These are phyloP conservation scores for Barnettozyma californica DNA, from an alignment of 805 yeast species.

Conservation along the genomic window DNA sequence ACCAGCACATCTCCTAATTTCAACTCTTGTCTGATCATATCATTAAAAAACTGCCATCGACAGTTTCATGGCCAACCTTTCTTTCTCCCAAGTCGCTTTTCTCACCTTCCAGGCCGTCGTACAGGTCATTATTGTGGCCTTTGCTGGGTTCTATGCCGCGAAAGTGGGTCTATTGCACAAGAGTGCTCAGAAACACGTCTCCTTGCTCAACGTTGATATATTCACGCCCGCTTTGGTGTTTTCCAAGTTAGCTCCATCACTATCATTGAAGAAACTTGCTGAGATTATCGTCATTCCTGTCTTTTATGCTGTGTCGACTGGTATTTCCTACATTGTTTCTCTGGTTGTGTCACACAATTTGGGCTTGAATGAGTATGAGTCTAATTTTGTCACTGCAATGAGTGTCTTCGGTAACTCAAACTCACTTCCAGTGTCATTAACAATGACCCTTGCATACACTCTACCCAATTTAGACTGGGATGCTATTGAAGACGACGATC, in stretches of 20 bases:
- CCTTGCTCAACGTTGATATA: slow-evolving; percentile 77
- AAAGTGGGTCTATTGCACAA: slow-evolving; percentile 62
- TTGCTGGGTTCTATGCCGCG: slow-evolving; percentile 85
- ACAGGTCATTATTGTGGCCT: slow-evolving; percentile 81
- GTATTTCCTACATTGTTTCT: slow-evolving; percentile 65
- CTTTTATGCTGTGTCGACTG: slow-evolving; percentile 77
- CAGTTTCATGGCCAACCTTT: slow-evolving; percentile 11
- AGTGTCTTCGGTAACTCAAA: slow-evolving; percentile 95
- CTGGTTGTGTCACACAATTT: slow-evolving; percentile 46
- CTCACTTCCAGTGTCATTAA: slow-evolving; percentile 88
- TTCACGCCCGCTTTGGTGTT: slow-evolving; percentile 96
- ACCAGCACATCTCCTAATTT: background rate
- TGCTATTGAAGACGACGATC: slow-evolving; percentile 56
- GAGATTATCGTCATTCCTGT: slow-evolving; percentile 84
- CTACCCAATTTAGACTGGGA: slow-evolving; percentile 76
- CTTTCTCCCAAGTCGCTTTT: slow-evolving; percentile 34
- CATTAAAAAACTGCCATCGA: background rate
- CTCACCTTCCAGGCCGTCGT: slow-evolving; percentile 88
- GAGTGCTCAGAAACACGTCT: slow-evolving; percentile 70
- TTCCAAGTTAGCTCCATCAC: slow-evolving; percentile 62
- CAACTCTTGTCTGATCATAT: background rate
- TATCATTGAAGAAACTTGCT: slow-evolving; percentile 69
- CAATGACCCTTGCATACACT: slow-evolving; percentile 71
- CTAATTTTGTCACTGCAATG: slow-evolving; percentile 94
- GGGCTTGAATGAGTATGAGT: slow-evolving; percentile 62